Base-by-base conservation (phyloP, 305 asterid genomes). In the Fraxinus sp. region DNA sequence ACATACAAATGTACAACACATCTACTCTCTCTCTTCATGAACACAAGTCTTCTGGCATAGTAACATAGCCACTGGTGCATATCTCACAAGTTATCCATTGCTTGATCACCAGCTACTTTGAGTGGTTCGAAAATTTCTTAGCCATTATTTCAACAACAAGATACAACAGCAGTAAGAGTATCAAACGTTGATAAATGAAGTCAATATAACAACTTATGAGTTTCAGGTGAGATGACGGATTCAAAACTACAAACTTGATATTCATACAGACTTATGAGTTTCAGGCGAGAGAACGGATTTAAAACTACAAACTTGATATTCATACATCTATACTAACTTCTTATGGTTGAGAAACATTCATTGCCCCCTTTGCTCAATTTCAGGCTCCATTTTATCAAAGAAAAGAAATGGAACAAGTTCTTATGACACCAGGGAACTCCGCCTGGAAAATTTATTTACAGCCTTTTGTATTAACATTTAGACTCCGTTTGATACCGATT, bases 381-480 rank as follows among this genome's bases (percentile, higher is more conserved):
- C 55, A 70, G 64, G 62, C 39, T 80, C 3, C 13, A 39, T 39
- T 39, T 39, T 86, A 39, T 73, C 75, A 18, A 71, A 20, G 41
- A 75, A 18, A 28, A 52, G 70, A 41, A 77, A 30, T 4, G 84
- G 73, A 46, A 77, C 57, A 41, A 64, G 70, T 11, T 82, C 86
- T 80, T 79, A 79, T 78, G 77, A 43, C 36, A 26, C 81, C 9
- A 83, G 13, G 73, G 81, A 83, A 83, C 89, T 77, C 85, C 84
- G 79, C 80, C 86, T 85, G 43, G 78, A 82, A 10, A 86, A 10
- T 83, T 79, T 86, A 79, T 82, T 85, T 16, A 81, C 80, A 78
- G 82, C 84, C 28, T 86, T 82, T 4, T 76, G 85, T 80, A 81
- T 35, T 82, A 85, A 79, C 92, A 88, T 90, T 76, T 82, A 24